Conservation (phyloP, 2,329 filamentous ascomycete genomes). For the Aspergillus alliaceus region DNA sequence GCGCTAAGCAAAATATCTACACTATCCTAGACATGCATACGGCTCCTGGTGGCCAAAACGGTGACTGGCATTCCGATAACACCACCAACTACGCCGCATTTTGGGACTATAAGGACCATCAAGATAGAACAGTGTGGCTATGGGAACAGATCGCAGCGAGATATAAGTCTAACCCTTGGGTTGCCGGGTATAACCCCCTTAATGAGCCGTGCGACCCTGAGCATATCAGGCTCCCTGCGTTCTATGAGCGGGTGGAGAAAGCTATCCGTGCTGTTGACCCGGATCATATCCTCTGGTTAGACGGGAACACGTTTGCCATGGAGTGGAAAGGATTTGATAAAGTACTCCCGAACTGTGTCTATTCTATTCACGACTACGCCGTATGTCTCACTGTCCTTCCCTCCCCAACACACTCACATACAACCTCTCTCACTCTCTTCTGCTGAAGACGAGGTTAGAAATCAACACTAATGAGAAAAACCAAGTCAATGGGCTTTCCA, state of each 20-base stretch:
- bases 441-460: not conserved
- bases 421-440: not conserved
- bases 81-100: slow-evolving; percentile 47
- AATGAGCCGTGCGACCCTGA: slow-evolving; percentile 53
- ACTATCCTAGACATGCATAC: slow-evolving; percentile 54
- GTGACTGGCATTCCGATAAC: slow-evolving; percentile 54
- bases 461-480: not conserved
- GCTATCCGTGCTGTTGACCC: slow-evolving; percentile 49
- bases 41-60: slow-evolving; percentile 51
- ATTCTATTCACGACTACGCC: slow-evolving; percentile 47
- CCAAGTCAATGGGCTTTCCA: slow-evolving; percentile 44
- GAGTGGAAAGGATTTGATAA: slow-evolving; percentile 48
- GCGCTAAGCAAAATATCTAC: slow-evolving; percentile 50
- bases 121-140: slow-evolving; percentile 52
- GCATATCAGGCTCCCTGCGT: slow-evolving; percentile 47
- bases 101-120: slow-evolving; percentile 53
- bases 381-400: slow-evolving; percentile 16
- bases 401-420: not conserved
- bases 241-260: slow-evolving; percentile 49
- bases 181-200: slow-evolving; percentile 55
- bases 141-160: slow-evolving; percentile 49
- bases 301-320: slow-evolving; percentile 48
- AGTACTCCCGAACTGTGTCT: slow-evolving; percentile 47
- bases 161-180: slow-evolving; percentile 48
- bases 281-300: slow-evolving; percentile 48